Evolutionary conservation across 176 grass and related monocot genomes (phyloP).

Genomic region (Elaeis guineensis): DNA sequence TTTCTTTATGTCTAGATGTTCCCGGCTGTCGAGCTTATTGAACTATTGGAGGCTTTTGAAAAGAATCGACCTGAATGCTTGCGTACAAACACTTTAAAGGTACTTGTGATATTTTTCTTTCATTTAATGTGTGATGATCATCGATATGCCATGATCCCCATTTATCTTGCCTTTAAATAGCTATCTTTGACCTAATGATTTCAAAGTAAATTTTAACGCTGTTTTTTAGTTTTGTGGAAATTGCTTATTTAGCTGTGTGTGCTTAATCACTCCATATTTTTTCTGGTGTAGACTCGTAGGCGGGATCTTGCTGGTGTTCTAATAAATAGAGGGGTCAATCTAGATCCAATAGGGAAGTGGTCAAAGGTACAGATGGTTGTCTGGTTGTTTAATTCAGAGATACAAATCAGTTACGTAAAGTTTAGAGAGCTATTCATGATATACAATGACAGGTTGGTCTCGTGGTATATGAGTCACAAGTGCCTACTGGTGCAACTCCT

Average conservation of each 20-base stretch:
- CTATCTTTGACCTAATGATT: too few relatives aligned
- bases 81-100: conserved; percentile 91
- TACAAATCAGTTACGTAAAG: neutral
- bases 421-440: conserved; percentile 10
- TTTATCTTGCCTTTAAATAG: too few relatives aligned
- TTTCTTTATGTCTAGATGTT: conserved; percentile 55
- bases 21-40: conserved; percentile 77
- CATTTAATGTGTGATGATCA: too few relatives aligned
- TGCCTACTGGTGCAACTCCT: conserved; percentile 86
- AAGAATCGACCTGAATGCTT: conserved; percentile 86
- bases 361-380: conserved; percentile 61
- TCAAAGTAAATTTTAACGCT: neutral
- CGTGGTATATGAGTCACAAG: conserved; percentile 89
- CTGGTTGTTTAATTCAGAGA: neutral
- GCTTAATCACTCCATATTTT: neutral
- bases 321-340: conserved; percentile 96
- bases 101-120: conserved; percentile 17
- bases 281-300: conserved; percentile 57
- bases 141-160: too few relatives aligned
- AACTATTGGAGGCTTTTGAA: conserved; percentile 89
- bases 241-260: neutral
- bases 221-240: conserved; percentile 1
- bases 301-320: conserved; percentile 97
- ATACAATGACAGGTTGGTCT: conserved; percentile 70
- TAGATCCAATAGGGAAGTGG: conserved; percentile 96